A percentile compares a stretch with the other conserved stretches of the same genome.
Conservation (phyloP, 768 basidiomycete genomes). For the Mycena rosella region DNA sequence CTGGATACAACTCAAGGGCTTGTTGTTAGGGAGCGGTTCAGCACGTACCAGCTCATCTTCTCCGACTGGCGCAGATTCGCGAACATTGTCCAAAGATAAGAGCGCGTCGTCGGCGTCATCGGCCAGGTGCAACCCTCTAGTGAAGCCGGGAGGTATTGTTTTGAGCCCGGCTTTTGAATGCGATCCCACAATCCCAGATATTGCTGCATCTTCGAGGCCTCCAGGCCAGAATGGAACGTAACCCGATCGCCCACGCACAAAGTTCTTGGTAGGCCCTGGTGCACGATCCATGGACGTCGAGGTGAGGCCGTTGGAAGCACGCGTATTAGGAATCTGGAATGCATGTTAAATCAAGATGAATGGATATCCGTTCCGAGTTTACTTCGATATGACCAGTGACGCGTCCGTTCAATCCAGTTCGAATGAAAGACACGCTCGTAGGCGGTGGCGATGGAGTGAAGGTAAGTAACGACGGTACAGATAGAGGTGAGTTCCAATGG, state of each 20-base stretch:
- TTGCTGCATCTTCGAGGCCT: constrained; percentile 79
- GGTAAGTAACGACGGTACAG: constrained; percentile 73
- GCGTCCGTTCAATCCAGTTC: constrained; percentile 83
- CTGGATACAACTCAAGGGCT: constrained; percentile 6
- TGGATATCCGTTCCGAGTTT: constrained; percentile 28
- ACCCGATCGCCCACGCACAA: constrained; percentile 94
- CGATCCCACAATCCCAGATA: constrained; percentile 36
- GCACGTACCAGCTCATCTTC: constrained; percentile 33
- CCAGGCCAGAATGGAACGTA: constrained; percentile 96
- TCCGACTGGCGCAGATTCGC: constrained; percentile 16
- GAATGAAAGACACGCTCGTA: constrained; percentile 78
- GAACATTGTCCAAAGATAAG: constrained; percentile 43
- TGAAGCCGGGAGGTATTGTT: constrained; percentile 86
- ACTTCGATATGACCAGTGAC: constrained; percentile 89
- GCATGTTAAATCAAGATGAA: constrained; percentile 9
- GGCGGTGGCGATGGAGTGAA: constrained; percentile 80
- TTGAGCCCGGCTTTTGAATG: constrained; percentile 62
- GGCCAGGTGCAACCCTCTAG: constrained; percentile 80
- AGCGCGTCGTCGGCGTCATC: constrained; percentile 69
- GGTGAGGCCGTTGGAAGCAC: constrained; percentile 76
- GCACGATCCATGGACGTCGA: constrained; percentile 90
- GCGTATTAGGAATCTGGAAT: constrained; percentile 66
- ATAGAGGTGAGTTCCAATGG: constrained; percentile 77
- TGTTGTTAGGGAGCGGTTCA: neutral
- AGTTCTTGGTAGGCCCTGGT: constrained; percentile 81